A percentile compares a stretch with the other conserved stretches of the same genome.
Conservation (phyloP, 441 rosid genomes). For the Bocquillonia castaneifolia region DNA sequence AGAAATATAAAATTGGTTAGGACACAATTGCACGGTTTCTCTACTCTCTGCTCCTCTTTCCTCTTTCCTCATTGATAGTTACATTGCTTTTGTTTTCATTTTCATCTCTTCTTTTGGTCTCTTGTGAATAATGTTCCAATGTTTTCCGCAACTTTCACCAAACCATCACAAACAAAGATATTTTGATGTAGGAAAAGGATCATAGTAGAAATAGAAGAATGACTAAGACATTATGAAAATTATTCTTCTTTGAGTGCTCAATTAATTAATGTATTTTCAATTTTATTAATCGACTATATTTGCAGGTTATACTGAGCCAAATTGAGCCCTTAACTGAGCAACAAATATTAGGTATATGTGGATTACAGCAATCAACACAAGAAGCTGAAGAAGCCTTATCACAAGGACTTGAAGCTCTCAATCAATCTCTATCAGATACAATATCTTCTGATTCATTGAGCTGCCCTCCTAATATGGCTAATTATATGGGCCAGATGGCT, state of each 20-base stretch:
- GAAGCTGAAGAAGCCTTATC: slow-evolving; percentile 90
- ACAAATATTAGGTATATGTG: slow-evolving; percentile 80
- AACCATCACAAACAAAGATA: neutral
- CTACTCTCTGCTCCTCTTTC: slow-evolving; percentile 12
- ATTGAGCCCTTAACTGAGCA: slow-evolving; percentile 86
- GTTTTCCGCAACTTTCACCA: neutral
- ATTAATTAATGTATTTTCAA: neutral
- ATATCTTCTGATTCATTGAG: slow-evolving; percentile 76
- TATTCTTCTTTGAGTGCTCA: neutral
- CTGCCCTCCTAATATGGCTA: slow-evolving; percentile 73
- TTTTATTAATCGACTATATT: neutral
- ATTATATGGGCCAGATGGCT: slow-evolving; percentile 96
- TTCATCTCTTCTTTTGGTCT: slow-evolving; percentile 29
- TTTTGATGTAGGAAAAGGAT: neutral
- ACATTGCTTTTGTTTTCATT: slow-evolving; percentile 22
- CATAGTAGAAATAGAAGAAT: neutral
- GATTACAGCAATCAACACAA: slow-evolving; percentile 80
- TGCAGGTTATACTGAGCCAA: slow-evolving; percentile 60
- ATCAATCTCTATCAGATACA: slow-evolving; percentile 79
- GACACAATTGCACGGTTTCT: slow-evolving; percentile 32
- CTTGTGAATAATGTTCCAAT: slow-evolving; percentile 21
- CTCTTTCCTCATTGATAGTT: slow-evolving; percentile 14
- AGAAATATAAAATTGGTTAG: slow-evolving; percentile 8
- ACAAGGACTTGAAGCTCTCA: slow-evolving; percentile 78
- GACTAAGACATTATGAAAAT: neutral